These are phyloP conservation scores for Betula pendula DNA, from an alignment of 306 rosid species.

Conservation along the genomic window DNA sequence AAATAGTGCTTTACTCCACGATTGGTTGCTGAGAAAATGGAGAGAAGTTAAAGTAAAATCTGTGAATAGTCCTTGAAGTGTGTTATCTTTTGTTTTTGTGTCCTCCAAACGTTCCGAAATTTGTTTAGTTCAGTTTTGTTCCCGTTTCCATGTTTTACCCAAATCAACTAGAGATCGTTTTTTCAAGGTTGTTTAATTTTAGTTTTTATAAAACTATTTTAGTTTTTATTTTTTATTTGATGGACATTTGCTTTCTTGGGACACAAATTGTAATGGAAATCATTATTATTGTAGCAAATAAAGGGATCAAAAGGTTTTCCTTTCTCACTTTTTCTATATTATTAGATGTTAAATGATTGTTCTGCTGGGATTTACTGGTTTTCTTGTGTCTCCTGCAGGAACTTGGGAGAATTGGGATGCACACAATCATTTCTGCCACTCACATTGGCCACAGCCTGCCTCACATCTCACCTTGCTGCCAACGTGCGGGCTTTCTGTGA, in stretches of 20 bases:
- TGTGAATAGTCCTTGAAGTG: background rate
- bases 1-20: background rate
- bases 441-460: constrained; percentile 44
- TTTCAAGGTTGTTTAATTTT: background rate
- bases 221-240: background rate
- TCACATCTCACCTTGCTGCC: constrained; percentile 65
- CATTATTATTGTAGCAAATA: background rate
- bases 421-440: constrained; percentile 65
- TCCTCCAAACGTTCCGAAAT: background rate
- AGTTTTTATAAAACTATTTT: background rate
- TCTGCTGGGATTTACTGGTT: background rate
- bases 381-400: constrained; percentile 38
- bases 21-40: background rate
- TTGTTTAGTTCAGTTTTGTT: background rate
- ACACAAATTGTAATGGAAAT: background rate
- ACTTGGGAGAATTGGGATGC: constrained; percentile 83
- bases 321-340: background rate
- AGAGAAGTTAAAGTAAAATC: background rate
- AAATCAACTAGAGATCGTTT: background rate
- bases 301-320: background rate
- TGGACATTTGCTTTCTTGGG: background rate
- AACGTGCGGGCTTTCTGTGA: constrained; percentile 69
- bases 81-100: background rate
- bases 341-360: background rate
- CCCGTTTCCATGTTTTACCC: background rate